Base-by-base conservation (phyloP, 139 green algal genomes). In the Chlamydomonas applanata region DNA sequence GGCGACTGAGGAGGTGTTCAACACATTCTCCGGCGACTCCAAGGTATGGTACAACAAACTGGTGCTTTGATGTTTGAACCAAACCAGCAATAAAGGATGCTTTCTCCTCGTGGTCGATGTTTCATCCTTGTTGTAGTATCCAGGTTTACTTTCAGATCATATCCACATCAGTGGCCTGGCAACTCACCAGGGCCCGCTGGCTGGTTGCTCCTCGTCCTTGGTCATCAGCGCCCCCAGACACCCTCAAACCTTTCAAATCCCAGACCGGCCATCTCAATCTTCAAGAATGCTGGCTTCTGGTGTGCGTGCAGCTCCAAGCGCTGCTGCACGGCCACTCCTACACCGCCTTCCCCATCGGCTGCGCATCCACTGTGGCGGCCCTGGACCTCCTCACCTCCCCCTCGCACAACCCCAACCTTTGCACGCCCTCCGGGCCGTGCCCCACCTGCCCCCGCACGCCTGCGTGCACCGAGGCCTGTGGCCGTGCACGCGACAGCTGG, bases 271-370 rank as follows among this genome's bases (percentile, higher is more conserved):
- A 72, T 24, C 33, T 62, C 9, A 7, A 62, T 14, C 4, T 33
- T 5, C 54, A 62, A 27, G n/a, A n/a, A n/a, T n/a, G n/a, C n/a
- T n/a, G n/a, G n/a, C 34, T 57, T 4, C 40, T 54, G 24, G 45
- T 60, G 5, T 16, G 27, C 61, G 2, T 49, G 59, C 83, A 97
- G 81, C 27, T 83, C 33, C 78, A 96, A n/a, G 94, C 94, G 1
- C 83, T 99, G 67, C 83, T 99, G 57, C 96, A 99, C 80, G 96
- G 96, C n/a, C 96, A 99, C 85, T 98, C 94, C 14, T 99, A 98
- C 89, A 96, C 94, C 0, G 96, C 91, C 2, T 93, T 97, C 82
- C 87, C 96, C 45, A 79, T 94, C 0, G 96, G 94, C 44, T 98
- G 93, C 74, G 87, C 87, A 0, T 89, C 92, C 2, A 89, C 90